phyloP scores from a whole-genome alignment of 768 basidiomycete genomes.

The Agrocybe pediades region DNA sequence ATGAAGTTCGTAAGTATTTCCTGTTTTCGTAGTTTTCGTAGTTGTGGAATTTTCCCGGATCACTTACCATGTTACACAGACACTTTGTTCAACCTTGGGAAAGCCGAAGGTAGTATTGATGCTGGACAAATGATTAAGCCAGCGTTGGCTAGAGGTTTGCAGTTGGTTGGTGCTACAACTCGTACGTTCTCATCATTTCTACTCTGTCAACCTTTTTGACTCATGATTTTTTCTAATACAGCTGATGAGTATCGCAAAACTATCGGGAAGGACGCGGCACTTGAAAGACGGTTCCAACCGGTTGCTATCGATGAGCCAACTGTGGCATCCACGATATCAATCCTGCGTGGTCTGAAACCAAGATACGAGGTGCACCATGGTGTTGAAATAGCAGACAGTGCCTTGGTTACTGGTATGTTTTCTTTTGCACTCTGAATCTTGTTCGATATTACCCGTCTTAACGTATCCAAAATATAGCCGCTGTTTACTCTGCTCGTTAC shows the following conservation, averaged over 20 bases:
- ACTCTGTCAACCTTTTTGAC: not conserved
- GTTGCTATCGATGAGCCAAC: constrained; percentile 88
- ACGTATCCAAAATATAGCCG: constrained; percentile 57
- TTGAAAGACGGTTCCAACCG: constrained; percentile 90
- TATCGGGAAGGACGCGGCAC: constrained; percentile 89
- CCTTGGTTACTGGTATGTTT: constrained; percentile 76
- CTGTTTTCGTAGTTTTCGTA: not conserved
- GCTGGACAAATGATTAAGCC: constrained; percentile 95
- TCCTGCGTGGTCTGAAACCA: constrained; percentile 82
- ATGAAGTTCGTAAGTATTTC: constrained; percentile 80
- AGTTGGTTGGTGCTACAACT: constrained; percentile 90
- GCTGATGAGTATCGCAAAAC: constrained; percentile 91
- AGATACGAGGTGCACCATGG: constrained; percentile 93
- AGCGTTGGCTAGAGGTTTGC: constrained; percentile 82
- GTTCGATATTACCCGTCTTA: not conserved
- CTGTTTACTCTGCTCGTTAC: constrained; percentile 82
- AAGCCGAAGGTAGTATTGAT: constrained; percentile 89
- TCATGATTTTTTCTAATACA: constrained; percentile 21
- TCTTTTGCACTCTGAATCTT: not conserved
- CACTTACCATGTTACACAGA: constrained; percentile 37
- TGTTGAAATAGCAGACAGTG: constrained; percentile 87
- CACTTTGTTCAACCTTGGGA: constrained; percentile 84
- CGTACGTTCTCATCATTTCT: constrained; percentile 43
- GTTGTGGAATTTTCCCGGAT: not conserved
- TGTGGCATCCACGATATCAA: constrained; percentile 82